Percentiles rank a stretch among this genome's conserved stretches.
phyloP scores from a whole-genome alignment of 2,329 filamentous ascomycete species.

The Dactylellina parvicollis region DNA sequence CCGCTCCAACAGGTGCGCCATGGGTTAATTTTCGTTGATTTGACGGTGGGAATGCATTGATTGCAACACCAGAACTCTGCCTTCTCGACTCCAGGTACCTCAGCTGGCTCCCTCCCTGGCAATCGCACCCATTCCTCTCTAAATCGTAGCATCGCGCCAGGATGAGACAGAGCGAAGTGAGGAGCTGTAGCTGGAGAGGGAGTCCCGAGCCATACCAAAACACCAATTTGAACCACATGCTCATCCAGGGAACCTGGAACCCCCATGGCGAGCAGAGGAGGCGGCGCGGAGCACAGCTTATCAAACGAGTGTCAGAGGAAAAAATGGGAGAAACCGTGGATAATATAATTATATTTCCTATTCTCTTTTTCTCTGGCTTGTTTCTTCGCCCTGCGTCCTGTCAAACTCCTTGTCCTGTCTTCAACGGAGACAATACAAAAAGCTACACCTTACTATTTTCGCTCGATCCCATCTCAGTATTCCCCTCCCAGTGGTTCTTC shows the following conservation, averaged over 20 bases:
- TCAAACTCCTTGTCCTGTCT: conserved; percentile 25
- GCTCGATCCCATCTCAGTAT: conserved; percentile 14
- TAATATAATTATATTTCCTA: conserved; percentile 39
- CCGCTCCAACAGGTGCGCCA: conserved; percentile 49
- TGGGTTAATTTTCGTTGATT: conserved; percentile 51
- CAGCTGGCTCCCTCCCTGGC: conserved; percentile 40
- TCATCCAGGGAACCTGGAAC: conserved; percentile 15
- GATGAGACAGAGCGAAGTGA: conserved; percentile 21
- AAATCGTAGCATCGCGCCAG: conserved; percentile 19
- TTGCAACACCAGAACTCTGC: conserved; percentile 38
- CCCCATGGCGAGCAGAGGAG: conserved; percentile 34
- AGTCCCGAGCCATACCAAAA: not conserved
- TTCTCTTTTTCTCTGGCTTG: conserved; percentile 3
- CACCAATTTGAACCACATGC: conserved; percentile 43
- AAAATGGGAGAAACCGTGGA: conserved; percentile 13
- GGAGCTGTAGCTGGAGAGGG: conserved; percentile 5
- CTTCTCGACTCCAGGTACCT: conserved; percentile 27
- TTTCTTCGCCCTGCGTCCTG: conserved; percentile 3
- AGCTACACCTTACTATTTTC: conserved; percentile 51
- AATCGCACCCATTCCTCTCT: conserved; percentile 31
- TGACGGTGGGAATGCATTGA: conserved; percentile 9
- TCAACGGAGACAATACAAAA: conserved; percentile 37
- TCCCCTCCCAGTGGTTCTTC: conserved; percentile 11
- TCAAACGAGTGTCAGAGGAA: conserved; percentile 17
- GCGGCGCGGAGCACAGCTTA: conserved; percentile 25